Conservation (phyloP, 2,329 filamentous ascomycete species). For the Colletotrichum sp. region DNA sequence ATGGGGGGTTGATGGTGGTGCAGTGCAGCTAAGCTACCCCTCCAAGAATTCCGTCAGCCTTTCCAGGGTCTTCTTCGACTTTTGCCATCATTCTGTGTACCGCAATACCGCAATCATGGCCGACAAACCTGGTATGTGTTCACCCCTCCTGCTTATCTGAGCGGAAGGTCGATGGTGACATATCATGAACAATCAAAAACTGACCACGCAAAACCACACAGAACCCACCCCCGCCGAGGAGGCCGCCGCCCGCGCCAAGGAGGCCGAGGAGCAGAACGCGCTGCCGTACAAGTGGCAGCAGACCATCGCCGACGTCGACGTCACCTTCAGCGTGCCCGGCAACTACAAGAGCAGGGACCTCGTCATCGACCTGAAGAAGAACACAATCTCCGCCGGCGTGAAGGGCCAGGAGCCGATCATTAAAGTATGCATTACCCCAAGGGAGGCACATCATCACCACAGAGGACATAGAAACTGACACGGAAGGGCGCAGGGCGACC, state of each 20-base stretch:
- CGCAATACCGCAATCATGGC: slow-evolving; percentile 37
- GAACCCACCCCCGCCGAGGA: slow-evolving; percentile 61
- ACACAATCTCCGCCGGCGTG: slow-evolving; percentile 76
- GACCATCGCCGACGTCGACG: slow-evolving; percentile 85
- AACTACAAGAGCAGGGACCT: slow-evolving; percentile 88
- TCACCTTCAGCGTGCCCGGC: slow-evolving; percentile 77
- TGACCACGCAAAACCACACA: slow-evolving; percentile 25
- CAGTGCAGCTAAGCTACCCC: slow-evolving; percentile 22
- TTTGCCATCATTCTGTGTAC: slow-evolving; percentile 10
- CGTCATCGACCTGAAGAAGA: slow-evolving; percentile 81
- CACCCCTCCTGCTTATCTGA: no score
- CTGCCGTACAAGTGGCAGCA: slow-evolving; percentile 98
- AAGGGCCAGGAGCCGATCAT: slow-evolving; percentile 90
- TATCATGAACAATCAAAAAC: neutral
- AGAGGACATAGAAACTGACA: neutral
- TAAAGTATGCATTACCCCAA: slow-evolving; percentile 58
- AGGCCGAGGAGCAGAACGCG: slow-evolving; percentile 85
- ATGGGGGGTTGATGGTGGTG: neutral
- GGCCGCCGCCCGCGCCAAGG: slow-evolving; percentile 68
- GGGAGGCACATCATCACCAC: rapidly evolving
- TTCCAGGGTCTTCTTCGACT: slow-evolving; percentile 22
- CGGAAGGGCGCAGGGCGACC: slow-evolving; percentile 67
- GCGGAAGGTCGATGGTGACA: neutral
- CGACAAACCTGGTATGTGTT: slow-evolving; percentile 34
- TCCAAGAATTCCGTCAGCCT: slow-evolving; percentile 22